Evolutionary conservation across 805 yeast genomes (phyloP).

Genomic region (Cyberlindnera nakhonratchasimensis): DNA sequence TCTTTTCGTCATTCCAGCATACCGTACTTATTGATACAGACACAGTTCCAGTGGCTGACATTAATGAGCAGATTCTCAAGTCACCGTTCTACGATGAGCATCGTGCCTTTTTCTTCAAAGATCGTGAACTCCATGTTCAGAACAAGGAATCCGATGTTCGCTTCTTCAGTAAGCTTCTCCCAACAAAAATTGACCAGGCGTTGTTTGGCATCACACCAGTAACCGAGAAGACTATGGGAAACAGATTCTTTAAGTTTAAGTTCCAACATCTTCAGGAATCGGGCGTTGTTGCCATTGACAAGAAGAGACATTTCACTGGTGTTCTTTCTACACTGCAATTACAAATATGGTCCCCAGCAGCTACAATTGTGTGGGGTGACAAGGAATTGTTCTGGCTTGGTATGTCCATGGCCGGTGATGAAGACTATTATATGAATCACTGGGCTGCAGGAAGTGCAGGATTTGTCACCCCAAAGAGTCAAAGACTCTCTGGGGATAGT

Average conservation of each 20-base stretch:
- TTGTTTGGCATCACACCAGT: slow-evolving; percentile 35
- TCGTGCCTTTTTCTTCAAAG: slow-evolving; percentile 44
- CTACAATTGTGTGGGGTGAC: slow-evolving; percentile 58
- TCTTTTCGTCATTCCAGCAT: slow-evolving; percentile 48
- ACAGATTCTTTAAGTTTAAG: slow-evolving; percentile 37
- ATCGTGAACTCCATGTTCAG: slow-evolving; percentile 37
- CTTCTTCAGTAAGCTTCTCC: slow-evolving; percentile 44
- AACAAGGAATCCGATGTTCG: slow-evolving; percentile 25
- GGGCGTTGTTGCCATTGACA: slow-evolving; percentile 45
- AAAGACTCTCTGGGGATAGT: slow-evolving; percentile 19
- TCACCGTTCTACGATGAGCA: slow-evolving; percentile 31
- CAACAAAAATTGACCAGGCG: slow-evolving; percentile 36
- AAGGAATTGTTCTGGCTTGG: slow-evolving; percentile 68
- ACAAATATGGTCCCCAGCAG: slow-evolving; percentile 38
- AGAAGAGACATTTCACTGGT: slow-evolving; percentile 46
- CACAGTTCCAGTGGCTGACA: slow-evolving; percentile 41
- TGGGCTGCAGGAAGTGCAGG: slow-evolving; percentile 60
- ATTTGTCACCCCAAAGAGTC: slow-evolving; percentile 29
- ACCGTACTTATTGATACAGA: slow-evolving; percentile 51
- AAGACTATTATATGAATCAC: slow-evolving; percentile 46
- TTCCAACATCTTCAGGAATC: slow-evolving; percentile 42
- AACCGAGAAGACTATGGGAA: slow-evolving; percentile 34
- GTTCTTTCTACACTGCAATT: slow-evolving; percentile 40
- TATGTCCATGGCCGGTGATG: slow-evolving; percentile 51
- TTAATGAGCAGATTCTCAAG: slow-evolving; percentile 34